phyloP scores from a whole-genome alignment of 495 filamentous ascomycete genomes.

The Penicillium bovifimosum region DNA sequence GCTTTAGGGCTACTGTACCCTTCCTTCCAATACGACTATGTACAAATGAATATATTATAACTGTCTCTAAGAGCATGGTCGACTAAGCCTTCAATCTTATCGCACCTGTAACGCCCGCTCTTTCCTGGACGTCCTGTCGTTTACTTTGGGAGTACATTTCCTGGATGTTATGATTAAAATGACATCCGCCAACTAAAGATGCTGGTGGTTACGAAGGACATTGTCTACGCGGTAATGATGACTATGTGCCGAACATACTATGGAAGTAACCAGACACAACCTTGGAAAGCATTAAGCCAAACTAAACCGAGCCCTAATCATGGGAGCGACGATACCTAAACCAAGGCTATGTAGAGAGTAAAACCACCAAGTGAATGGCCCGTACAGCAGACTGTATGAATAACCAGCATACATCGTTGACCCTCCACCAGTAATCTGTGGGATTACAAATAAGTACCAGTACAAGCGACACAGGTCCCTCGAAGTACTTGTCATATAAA shows the following conservation, averaged over 20 bases:
- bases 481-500: not conserved
- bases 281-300: not conserved
- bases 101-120: no score
- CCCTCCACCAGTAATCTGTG: not conserved
- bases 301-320: not conserved
- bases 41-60: constrained; percentile 4
- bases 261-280: not conserved
- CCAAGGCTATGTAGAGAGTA: not conserved
- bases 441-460: not conserved
- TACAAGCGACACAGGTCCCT: not conserved
- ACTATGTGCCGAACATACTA: constrained; percentile 28
- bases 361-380: not conserved
- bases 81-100: no score
- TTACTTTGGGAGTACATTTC: not conserved
- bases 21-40: constrained; percentile 3
- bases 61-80: no score
- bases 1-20: constrained; percentile 26
- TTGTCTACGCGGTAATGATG: not conserved
- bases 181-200: not conserved
- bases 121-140: not conserved
- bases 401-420: not conserved
- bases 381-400: not conserved
- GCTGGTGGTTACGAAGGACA: not conserved
- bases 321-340: not conserved
- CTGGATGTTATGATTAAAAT: not conserved